phyloP scores from a whole-genome alignment of 108 stramenopile genomes.

The Skeletonema potamos region DNA sequence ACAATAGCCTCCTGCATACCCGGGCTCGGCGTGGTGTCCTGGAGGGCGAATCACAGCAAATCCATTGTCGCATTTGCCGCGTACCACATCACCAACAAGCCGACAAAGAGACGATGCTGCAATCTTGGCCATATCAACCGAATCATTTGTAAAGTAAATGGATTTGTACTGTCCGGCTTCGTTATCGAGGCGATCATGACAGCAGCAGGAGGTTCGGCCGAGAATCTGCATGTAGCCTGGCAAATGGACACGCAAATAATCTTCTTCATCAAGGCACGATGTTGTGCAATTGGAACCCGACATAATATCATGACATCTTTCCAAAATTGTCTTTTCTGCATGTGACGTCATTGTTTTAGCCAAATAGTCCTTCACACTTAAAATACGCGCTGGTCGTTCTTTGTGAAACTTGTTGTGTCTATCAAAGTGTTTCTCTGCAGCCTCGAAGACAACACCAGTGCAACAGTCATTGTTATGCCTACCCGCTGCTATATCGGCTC shows the following conservation, averaged over 20 bases:
- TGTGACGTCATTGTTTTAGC: conserved; percentile 7
- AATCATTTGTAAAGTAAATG: conserved; percentile 54
- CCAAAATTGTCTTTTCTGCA: conserved; percentile 9
- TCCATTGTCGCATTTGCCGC: conserved; percentile 43
- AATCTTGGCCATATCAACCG: conserved; percentile 36
- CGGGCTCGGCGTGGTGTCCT: conserved; percentile 85
- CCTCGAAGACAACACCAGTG: conserved; percentile 50
- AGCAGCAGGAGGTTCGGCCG: conserved; percentile 40
- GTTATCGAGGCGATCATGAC: conserved; percentile 34
- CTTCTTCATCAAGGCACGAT: conserved; percentile 32
- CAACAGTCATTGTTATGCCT: conserved; percentile 4
- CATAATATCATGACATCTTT: conserved; percentile 22
- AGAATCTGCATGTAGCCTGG: conserved; percentile 55
- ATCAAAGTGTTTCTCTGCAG: conserved; percentile 37
- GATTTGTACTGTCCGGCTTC: conserved; percentile 64
- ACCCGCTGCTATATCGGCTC: not conserved
- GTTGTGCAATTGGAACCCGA: conserved; percentile 5
- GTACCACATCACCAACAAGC: conserved; percentile 42
- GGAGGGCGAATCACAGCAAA: conserved; percentile 84
- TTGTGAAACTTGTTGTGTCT: conserved; percentile 47
- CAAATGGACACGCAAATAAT: conserved; percentile 49
- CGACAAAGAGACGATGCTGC: conserved; percentile 54
- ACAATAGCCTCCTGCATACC: conserved; percentile 78
- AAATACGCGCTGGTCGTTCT: conserved; percentile 44
- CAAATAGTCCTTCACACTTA: conserved; percentile 31